A percentile compares a stretch with the other conserved stretches of the same genome.
Evolutionary conservation across 129 eudicot species (phyloP).

Genomic region (Lonicera japonica): DNA sequence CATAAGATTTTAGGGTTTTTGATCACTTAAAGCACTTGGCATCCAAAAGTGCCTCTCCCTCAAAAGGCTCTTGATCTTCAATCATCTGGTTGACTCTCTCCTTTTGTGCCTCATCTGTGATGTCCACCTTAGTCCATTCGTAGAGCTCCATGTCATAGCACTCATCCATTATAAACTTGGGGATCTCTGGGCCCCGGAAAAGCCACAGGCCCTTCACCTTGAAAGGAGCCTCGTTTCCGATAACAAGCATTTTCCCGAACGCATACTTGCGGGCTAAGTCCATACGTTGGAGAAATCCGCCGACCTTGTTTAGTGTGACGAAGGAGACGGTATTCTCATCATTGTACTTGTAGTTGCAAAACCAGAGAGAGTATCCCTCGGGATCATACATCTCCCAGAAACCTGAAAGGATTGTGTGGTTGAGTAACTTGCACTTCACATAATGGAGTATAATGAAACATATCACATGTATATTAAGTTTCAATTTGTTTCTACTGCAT

Average conservation of each 20-base stretch:
- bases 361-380: conserved; percentile 95
- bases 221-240: conserved; percentile 48
- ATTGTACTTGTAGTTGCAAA: conserved; percentile 88
- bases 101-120: conserved; percentile 52
- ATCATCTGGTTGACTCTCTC: conserved; percentile 49
- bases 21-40: conserved; percentile 71
- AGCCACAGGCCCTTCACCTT: conserved; percentile 71
- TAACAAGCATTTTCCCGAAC: conserved; percentile 81
- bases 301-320: conserved; percentile 88
- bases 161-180: conserved; percentile 55
- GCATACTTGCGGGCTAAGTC: conserved; percentile 94
- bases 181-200: conserved; percentile 58
- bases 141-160: conserved; percentile 62
- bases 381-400: conserved; percentile 99
- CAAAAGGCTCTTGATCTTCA: conserved; percentile 60
- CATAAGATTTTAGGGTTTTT: not conserved
- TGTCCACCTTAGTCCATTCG: conserved; percentile 58
- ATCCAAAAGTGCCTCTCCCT: conserved; percentile 69
- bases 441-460: too few relatives aligned
- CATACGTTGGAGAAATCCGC: conserved; percentile 92
- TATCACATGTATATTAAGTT: too few relatives aligned
- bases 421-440: too few relatives aligned
- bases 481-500: too few relatives aligned
- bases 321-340: conserved; percentile 89
- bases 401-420: conserved; percentile 30